Evolutionary conservation across 2,329 filamentous ascomycete genomes (phyloP).

Genomic region (Drechslerella stenobrocha): DNA sequence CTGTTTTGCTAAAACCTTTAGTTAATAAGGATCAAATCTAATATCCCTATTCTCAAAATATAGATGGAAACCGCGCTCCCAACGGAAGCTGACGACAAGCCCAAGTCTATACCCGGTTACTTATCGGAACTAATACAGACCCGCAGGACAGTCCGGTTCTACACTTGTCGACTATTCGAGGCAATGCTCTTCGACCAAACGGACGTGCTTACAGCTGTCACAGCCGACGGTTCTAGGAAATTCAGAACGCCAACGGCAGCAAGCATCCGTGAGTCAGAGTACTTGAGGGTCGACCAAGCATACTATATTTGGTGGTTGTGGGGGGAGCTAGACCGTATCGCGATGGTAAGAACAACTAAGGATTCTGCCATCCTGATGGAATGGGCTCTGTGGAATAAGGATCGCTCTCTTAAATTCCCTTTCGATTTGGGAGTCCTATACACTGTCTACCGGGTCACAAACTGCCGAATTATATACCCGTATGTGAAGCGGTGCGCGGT

Average conservation of each 20-base stretch:
- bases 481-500: neutral
- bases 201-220: no score
- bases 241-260: no score
- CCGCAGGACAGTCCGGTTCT: slow-evolving; percentile 14
- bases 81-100: slow-evolving; percentile 11
- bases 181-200: slow-evolving; percentile 6
- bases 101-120: neutral
- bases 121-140: slow-evolving; percentile 15
- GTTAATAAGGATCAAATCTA: no score
- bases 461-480: slow-evolving; percentile 22
- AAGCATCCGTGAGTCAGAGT: slow-evolving; percentile 17
- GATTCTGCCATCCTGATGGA: slow-evolving; percentile 7
- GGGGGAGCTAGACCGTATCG: slow-evolving; percentile 17
- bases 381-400: slow-evolving; percentile 18
- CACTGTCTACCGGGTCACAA: slow-evolving; percentile 16
- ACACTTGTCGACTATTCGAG: slow-evolving; percentile 22
- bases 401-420: slow-evolving; percentile 6
- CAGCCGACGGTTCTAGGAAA: no score
- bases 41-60: no score
- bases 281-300: slow-evolving; percentile 24
- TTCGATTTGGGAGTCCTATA: slow-evolving; percentile 23
- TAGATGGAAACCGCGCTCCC: slow-evolving; percentile 23
- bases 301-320: slow-evolving; percentile 39
- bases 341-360: neutral
- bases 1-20: no score